Evolutionary conservation across 495 filamentous ascomycete genomes (phyloP).

Genomic region (Trichoderma asperelloides): DNA sequence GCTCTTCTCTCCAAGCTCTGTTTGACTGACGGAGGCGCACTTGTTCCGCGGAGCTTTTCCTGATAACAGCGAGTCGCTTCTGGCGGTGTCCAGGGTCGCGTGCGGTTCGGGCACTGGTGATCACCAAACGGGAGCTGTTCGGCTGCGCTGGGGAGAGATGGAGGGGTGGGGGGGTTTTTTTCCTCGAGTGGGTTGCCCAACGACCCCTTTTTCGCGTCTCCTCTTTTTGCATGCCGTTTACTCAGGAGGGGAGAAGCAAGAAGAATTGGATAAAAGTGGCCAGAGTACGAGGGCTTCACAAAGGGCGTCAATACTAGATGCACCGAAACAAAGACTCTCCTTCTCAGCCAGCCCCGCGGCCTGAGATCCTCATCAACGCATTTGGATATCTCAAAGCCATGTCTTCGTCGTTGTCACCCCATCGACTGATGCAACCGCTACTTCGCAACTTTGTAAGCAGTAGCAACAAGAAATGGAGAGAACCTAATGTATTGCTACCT

Average conservation of each 20-base stretch:
- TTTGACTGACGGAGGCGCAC: not conserved
- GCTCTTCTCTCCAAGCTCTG: not conserved
- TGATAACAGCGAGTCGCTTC: not conserved
- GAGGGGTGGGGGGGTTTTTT: not conserved
- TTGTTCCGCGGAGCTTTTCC: not conserved
- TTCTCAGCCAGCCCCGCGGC: too few species aligned
- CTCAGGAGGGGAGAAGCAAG: not conserved
- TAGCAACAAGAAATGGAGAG: too few species aligned
- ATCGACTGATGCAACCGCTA: too few species aligned
- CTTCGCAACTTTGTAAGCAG: too few species aligned
- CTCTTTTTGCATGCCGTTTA: constrained; percentile 2
- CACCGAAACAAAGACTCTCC: too few species aligned
- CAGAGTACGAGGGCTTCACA: too few species aligned
- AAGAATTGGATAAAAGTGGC: not conserved
- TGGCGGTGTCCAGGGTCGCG: constrained; percentile 5
- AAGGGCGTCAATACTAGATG: too few species aligned
- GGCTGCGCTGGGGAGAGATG: not conserved
- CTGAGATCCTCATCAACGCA: too few species aligned
- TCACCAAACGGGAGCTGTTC: constrained; percentile 2
- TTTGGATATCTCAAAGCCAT: too few species aligned
- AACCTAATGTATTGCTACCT: constrained; percentile 5
- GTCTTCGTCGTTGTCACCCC: too few species aligned
- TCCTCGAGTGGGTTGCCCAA: not conserved
- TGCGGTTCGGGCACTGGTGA: not conserved
- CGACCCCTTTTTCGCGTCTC: constrained; percentile 4